Conservation (phyloP, 1,284 basidiomycete species). For the Polyporus tsugae region DNA sequence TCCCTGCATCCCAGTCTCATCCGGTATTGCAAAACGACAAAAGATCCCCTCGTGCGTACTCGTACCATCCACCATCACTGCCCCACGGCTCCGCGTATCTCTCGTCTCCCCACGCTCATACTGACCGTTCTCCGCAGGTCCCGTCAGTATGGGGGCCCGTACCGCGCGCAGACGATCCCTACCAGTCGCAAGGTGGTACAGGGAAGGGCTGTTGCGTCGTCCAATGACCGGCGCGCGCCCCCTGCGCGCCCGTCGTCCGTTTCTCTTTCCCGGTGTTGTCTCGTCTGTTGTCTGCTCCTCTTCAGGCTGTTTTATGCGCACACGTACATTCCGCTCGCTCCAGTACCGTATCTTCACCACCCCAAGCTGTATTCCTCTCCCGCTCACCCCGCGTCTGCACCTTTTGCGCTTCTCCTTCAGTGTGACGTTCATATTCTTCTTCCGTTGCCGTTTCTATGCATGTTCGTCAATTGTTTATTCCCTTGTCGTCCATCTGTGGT, state of each 20-base stretch:
- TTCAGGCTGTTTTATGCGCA: constrained; percentile 21
- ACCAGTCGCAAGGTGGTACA: constrained; percentile 75
- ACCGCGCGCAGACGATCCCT: constrained; percentile 89
- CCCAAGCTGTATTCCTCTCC: constrained; percentile 17
- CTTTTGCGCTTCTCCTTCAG: constrained; percentile 6
- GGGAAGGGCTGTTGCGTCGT: constrained; percentile 67
- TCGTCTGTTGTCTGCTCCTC: constrained; percentile 26
- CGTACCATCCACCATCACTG: constrained; percentile 47
- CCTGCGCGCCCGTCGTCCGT: constrained; percentile 9
- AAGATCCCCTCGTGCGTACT: constrained; percentile 46
- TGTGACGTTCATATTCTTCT: constrained; percentile 14
- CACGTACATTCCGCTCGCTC: constrained; percentile 12
- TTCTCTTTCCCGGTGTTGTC: constrained; percentile 17
- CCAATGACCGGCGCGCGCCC: constrained; percentile 40
- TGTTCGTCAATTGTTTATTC: constrained; percentile 29
- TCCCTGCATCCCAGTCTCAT: constrained; percentile 69
- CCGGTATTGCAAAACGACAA: constrained; percentile 60
- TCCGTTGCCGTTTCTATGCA: not conserved
- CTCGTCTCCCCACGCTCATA: constrained; percentile 19
- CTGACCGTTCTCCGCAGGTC: constrained; percentile 60
- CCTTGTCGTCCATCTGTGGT: constrained; percentile 28
- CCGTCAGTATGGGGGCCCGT: constrained; percentile 96
- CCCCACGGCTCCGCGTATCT: constrained; percentile 17
- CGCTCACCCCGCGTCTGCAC: not conserved
- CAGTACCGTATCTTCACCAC: not conserved